phyloP scores from a whole-genome alignment of 495 filamentous ascomycete species.

The Podospora pseudopauciseta region DNA sequence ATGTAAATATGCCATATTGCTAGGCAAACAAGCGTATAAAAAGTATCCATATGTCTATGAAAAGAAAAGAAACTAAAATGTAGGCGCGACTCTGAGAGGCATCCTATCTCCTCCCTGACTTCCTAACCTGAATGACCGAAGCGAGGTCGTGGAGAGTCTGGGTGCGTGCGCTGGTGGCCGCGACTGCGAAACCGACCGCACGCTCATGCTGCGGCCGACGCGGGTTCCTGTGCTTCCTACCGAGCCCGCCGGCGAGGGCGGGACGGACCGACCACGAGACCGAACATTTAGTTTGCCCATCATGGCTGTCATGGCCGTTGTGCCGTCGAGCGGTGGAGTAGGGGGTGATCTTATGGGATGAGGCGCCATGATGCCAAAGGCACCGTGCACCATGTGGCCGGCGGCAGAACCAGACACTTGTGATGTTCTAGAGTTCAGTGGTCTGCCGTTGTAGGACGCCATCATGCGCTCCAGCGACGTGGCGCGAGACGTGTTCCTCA shows the following conservation, averaged over 20 bases:
- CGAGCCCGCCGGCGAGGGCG: conserved; percentile 22
- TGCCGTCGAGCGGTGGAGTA: conserved; percentile 20
- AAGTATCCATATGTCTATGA: neutral
- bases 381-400: conserved; percentile 6
- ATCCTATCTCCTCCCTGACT: conserved; percentile 8
- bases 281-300: conserved; percentile 31
- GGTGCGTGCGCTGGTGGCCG: conserved; percentile 1
- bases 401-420: neutral
- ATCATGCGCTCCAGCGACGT: conserved; percentile 27
- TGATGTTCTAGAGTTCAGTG: neutral
- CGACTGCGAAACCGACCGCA: conserved; percentile 17
- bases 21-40: neutral
- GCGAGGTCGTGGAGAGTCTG: conserved; percentile 26
- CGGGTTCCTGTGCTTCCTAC: conserved; percentile 4
- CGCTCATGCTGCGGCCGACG: conserved; percentile 17
- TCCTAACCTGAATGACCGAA: conserved; percentile 24
- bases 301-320: conserved; percentile 27
- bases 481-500: conserved; percentile 17
- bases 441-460: conserved; percentile 15
- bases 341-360: conserved; percentile 17
- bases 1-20: neutral
- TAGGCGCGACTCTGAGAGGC: conserved; percentile 17
- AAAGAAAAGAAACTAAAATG: conserved; percentile 13
- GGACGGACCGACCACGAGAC: conserved; percentile 19
- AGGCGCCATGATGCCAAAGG: neutral